phyloP scores from a whole-genome alignment of 1,139 yeast genomes.

The Saccharomyces hybrid region DNA sequence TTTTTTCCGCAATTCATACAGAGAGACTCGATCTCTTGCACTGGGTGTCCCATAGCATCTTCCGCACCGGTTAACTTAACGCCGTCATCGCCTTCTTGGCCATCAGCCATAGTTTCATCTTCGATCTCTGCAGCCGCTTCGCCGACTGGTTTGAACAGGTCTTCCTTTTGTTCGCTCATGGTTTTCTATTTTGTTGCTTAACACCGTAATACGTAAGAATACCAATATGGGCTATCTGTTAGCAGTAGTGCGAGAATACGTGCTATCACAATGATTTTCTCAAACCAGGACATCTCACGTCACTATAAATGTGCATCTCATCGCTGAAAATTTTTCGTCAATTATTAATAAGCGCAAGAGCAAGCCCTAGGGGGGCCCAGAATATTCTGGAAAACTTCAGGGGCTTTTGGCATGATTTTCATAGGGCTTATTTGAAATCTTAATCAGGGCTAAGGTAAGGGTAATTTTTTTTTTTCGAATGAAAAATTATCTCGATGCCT shows the following conservation, averaged over 20 bases:
- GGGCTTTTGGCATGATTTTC: neutral
- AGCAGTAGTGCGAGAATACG: neutral
- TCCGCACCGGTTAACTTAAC: slow-evolving; percentile 52
- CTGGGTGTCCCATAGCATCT: slow-evolving; percentile 85
- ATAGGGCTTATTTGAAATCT: neutral
- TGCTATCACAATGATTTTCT: neutral
- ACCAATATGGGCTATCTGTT: neutral
- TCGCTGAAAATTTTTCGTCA: neutral
- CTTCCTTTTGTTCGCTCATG: slow-evolving; percentile 26
- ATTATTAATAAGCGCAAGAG: neutral
- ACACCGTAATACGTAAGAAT: neutral
- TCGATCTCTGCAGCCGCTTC: slow-evolving; percentile 42
- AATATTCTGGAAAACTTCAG: neutral
- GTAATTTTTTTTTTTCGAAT: neutral
- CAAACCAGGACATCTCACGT: neutral
- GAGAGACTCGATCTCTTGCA: slow-evolving; percentile 86
- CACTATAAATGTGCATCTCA: neutral
- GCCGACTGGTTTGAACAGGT: slow-evolving; percentile 52
- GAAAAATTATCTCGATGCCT: neutral
- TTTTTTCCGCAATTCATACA: slow-evolving; percentile 93
- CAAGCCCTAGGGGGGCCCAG: neutral
- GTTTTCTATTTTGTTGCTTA: neutral
- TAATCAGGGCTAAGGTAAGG: neutral
- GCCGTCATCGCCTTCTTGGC: slow-evolving; percentile 21
- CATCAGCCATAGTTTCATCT: slow-evolving; percentile 11